Conservation (phyloP, 2,329 filamentous ascomycete genomes). For the Akanthomyces uredinophilus region DNA sequence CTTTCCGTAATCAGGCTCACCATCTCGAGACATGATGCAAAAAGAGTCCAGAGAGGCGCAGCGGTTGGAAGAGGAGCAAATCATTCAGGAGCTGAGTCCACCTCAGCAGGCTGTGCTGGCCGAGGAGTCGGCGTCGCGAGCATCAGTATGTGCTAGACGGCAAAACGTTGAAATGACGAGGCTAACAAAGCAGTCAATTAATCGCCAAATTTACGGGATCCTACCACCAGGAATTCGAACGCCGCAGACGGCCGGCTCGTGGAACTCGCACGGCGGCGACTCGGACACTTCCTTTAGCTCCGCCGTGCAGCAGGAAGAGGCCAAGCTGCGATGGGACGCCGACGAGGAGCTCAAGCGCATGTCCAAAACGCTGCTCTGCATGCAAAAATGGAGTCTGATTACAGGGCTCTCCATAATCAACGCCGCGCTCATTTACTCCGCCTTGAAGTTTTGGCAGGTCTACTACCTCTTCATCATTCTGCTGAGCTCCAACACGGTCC, state of each 20-base stretch:
- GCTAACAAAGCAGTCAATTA: slow-evolving; percentile 26
- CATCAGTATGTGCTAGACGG: slow-evolving; percentile 23
- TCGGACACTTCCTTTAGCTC: slow-evolving; percentile 33
- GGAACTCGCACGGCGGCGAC: slow-evolving; percentile 28
- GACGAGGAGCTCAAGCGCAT: slow-evolving; percentile 35
- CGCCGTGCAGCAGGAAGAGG: slow-evolving; percentile 33
- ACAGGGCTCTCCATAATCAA: slow-evolving; percentile 31
- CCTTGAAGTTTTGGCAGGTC: slow-evolving; percentile 33
- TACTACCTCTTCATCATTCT: slow-evolving; percentile 41
- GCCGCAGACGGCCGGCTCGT: slow-evolving; percentile 28
- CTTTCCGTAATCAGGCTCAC: not conserved
- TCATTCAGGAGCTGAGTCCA: slow-evolving; percentile 13
- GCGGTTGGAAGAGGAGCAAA: slow-evolving; percentile 5
- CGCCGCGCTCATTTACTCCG: slow-evolving; percentile 31
- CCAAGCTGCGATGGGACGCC: slow-evolving; percentile 35
- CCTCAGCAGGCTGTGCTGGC: slow-evolving; percentile 14
- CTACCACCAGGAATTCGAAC: slow-evolving; percentile 28
- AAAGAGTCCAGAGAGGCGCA: not conserved
- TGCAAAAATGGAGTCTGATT: slow-evolving; percentile 37
- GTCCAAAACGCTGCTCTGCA: slow-evolving; percentile 31
- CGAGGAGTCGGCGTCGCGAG: slow-evolving; percentile 20
- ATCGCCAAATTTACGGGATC: slow-evolving; percentile 27
- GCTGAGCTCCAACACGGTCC: slow-evolving; percentile 40
- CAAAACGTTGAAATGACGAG: not conserved
- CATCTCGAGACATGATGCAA: not conserved